Base-by-base conservation (phyloP, 1,284 basidiomycete species). In the Ustilago hordei region DNA sequence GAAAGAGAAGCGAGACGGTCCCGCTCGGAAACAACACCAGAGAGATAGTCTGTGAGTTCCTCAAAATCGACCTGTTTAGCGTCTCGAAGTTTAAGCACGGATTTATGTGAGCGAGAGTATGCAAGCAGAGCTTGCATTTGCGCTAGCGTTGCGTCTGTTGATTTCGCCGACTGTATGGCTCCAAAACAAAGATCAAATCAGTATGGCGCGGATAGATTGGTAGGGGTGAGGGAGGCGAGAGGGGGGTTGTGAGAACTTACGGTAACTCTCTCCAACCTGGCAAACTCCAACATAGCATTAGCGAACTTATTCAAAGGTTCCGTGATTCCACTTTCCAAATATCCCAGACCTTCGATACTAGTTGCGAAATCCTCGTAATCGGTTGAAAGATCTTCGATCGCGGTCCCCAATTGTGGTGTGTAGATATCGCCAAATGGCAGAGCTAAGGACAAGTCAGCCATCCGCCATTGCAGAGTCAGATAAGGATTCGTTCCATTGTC, bases 41-140 rank as follows among this genome's bases (percentile, higher is more conserved):
- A 93, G 7, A 99, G 89, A 86, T 99, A 99, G 64, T 95, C 93
- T 6, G 95, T 95, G 6, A 98, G 90, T 84, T 98, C 96, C 87
- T 99, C 96, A 80, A 98, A 98, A 86, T 99, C 96, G 61, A 98
- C 91, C 86, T 99, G 97, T 87, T 98, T 99, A 87, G 98, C 95
- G 86, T 99, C 97, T 54, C 97, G 91, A 39, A 98, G 89, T 86
- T 94, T 96, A 70, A 99, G 90, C 6, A 98, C 94, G 8, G 92
- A 91, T 58, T 93, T 91, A 82, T 98, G 96, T 32, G 94, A 91
- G 78, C 93, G 91, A 0, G 95, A 93, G 86, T 98, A 98, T 8
- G 91, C 90, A 8, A 95, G 89, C 6, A 98, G 89, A 1, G 95
- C 95, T 81, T 97, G 94, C 7, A 96, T 89, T 81, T 96, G 94